A percentile compares a stretch with the other conserved stretches of the same genome.
Evolutionary conservation across 2,329 filamentous ascomycete genomes (phyloP).

Genomic region (Venturia aucupariae): DNA sequence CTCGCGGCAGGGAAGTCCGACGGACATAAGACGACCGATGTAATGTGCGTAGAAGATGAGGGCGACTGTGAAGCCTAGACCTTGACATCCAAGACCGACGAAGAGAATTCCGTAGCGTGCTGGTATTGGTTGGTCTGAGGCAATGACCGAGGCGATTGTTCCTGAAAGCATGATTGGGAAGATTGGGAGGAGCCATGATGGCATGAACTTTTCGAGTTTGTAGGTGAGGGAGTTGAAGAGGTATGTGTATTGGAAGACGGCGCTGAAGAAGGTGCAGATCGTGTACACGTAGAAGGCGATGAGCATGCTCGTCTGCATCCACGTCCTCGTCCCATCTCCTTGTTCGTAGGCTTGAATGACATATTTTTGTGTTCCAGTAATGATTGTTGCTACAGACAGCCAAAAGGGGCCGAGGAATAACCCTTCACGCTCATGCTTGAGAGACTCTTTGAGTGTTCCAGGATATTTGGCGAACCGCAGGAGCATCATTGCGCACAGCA

Average conservation of each 20-base stretch:
- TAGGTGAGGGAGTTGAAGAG: slow-evolving; percentile 31
- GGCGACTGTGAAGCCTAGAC: slow-evolving; percentile 37
- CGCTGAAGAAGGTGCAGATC: slow-evolving; percentile 47
- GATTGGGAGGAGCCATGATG: slow-evolving; percentile 31
- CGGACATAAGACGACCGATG: slow-evolving; percentile 33
- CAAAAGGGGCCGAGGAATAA: slow-evolving; percentile 67
- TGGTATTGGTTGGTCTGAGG: slow-evolving; percentile 21
- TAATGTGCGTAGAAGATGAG: slow-evolving; percentile 37
- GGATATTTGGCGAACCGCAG: slow-evolving; percentile 54
- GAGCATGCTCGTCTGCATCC: slow-evolving; percentile 50
- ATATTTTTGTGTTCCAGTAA: slow-evolving; percentile 58
- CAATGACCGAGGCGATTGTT: slow-evolving; percentile 28
- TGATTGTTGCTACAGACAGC: slow-evolving; percentile 57
- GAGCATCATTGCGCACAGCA: slow-evolving; percentile 44
- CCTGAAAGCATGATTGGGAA: slow-evolving; percentile 30
- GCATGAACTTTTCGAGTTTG: slow-evolving; percentile 31
- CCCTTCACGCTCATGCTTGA: slow-evolving; percentile 57
- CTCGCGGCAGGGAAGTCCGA: slow-evolving; percentile 32
- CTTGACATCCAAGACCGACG: slow-evolving; percentile 35
- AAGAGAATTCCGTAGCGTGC: slow-evolving; percentile 33
- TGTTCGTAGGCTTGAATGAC: slow-evolving; percentile 47
- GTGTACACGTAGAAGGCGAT: slow-evolving; percentile 64
- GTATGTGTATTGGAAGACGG: slow-evolving; percentile 34
- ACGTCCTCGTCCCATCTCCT: slow-evolving; percentile 21
- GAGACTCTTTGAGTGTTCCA: slow-evolving; percentile 43